Conservation (phyloP, 768 basidiomycete species). For the Termitomyces sp. region DNA sequence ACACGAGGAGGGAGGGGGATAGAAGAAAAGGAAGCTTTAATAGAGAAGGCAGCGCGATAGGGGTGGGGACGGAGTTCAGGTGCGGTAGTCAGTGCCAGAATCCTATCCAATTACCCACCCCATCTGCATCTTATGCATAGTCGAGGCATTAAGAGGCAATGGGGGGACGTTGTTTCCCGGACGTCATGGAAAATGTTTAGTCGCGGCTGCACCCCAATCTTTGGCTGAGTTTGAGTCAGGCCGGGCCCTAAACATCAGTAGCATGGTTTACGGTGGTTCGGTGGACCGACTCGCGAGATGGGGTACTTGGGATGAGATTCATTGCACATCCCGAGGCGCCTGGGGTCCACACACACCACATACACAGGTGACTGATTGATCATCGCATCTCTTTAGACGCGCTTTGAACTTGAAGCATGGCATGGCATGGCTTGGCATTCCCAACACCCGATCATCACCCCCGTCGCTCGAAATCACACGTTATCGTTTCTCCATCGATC, state of each 20-base stretch:
- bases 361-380: background rate
- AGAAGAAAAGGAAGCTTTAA: too few species aligned
- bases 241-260: too few species aligned
- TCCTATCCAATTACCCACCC: background rate
- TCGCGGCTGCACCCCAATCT: background rate
- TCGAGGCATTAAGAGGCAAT: too few species aligned
- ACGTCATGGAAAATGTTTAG: background rate
- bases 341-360: background rate
- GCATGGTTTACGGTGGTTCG: background rate
- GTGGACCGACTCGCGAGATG: background rate
- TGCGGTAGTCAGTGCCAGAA: background rate
- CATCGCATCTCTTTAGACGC: background rate
- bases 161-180: background rate
- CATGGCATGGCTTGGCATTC: background rate
- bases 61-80: background rate
- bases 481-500: background rate
- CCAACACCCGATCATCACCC: background rate
- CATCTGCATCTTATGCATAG: background rate
- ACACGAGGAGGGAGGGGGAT: too few species aligned
- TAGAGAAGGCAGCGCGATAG: background rate
- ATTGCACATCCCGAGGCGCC: background rate
- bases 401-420: background rate
- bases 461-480: background rate
- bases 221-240: too few species aligned
- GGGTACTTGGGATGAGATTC: background rate